Conservation (phyloP, 2,329 filamentous ascomycete species). For the Orbilia ellipsospora region DNA sequence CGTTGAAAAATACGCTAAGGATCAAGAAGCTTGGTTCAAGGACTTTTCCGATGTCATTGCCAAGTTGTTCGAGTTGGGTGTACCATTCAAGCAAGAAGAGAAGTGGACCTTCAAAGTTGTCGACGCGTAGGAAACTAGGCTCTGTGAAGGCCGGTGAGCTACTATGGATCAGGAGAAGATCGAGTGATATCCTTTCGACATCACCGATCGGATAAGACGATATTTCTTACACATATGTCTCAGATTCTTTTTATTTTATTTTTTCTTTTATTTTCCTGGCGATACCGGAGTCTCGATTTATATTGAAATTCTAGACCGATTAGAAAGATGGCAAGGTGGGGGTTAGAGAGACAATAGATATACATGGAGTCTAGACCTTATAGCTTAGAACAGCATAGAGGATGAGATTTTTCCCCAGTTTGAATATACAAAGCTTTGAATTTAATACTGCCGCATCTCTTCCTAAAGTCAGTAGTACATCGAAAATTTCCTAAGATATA, state of each 20-base stretch:
- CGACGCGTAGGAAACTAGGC: constrained; percentile 56
- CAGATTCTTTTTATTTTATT: constrained; percentile 15
- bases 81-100: constrained; percentile 80
- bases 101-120: constrained; percentile 74
- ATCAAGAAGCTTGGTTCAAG: constrained; percentile 90
- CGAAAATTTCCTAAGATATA: too few species aligned
- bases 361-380: constrained; percentile 11
- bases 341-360: constrained; percentile 10
- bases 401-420: not conserved
- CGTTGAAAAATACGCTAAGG: constrained; percentile 89
- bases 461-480: too few species aligned
- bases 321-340: constrained; percentile 5
- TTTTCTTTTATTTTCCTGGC: constrained; percentile 14
- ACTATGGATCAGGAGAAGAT: not conserved
- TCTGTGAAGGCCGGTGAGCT: not conserved
- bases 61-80: constrained; percentile 92
- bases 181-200: constrained; percentile 1
- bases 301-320: constrained; percentile 11
- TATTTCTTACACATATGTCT: too few species aligned
- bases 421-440: not conserved
- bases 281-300: constrained; percentile 30
- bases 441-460: not conserved
- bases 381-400: not conserved
- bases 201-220: not conserved
- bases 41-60: constrained; percentile 83